Base-by-base conservation (phyloP, 805 yeast genomes). In the Ogataea methylovora region DNA sequence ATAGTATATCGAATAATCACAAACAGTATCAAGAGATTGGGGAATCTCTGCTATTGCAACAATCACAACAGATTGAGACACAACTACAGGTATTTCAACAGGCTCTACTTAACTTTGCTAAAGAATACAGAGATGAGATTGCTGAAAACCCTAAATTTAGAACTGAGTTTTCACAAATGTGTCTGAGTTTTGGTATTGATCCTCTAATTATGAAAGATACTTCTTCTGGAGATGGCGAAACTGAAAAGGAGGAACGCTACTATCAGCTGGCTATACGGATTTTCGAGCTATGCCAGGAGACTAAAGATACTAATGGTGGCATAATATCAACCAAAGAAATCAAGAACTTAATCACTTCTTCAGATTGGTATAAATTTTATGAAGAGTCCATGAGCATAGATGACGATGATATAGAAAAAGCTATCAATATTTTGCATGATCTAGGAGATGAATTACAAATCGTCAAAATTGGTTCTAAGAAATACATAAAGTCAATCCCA, bases 111-210 rank as follows among this genome's bases (percentile, higher is more conserved):
- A 74, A 74, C 43, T 85, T 85, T 56, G 86, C 92, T 11, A 65
- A 63, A 27, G 80, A 78, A 16, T 86, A 87, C 51, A 76, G 79
- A 9, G 65, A 67, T 7, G 86, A 82, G 43, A 77, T 88, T 29
- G 60, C 71, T 34, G 65, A 64, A 30, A 79, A 84, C 51, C 67
- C 79, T 1, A 74, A 74, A 37, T 72, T 86, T 47, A 63, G 94
- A 21, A 61, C 69, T 20, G 79, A 84, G 50, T 85, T 87, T 54
- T 76, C 84, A 24, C 70, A 72, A 38, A 78, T 88, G 62, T 86
- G 95, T 48, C 63, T 71, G 4, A 73, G 79, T 44, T 78, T 87
- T 20, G 96, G 96, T 1, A 79, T 87, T 14, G 96, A 88, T 52
- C 92, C 95, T 1, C 54, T 88, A 19, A 63, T 65, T n/a, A 49